Conservation (phyloP, 805 yeast species). For the Wickerhamomyces chaumierensis region DNA sequence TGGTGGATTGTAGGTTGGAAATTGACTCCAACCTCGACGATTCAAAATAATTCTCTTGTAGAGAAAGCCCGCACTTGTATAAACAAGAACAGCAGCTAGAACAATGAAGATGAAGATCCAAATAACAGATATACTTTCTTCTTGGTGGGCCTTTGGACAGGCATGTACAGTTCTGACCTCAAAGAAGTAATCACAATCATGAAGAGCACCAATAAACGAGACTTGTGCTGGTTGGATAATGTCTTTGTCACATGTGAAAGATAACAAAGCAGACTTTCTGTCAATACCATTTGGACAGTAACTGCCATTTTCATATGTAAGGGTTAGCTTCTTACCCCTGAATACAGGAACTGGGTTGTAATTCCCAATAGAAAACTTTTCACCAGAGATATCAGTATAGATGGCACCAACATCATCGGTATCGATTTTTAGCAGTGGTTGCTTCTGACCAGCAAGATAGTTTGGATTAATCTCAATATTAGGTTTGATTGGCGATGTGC, state of each 20-base stretch:
- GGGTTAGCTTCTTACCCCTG: slow-evolving; percentile 58
- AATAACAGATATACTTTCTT: slow-evolving; percentile 51
- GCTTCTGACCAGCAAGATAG: slow-evolving; percentile 6
- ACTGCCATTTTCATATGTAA: slow-evolving; percentile 64
- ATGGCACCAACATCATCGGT: slow-evolving; percentile 43
- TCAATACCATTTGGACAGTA: slow-evolving; percentile 44
- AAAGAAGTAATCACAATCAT: slow-evolving; percentile 75
- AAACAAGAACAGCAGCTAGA: slow-evolving; percentile 29
- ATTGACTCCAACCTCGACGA: slow-evolving; percentile 24
- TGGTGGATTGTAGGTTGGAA: slow-evolving; percentile 16
- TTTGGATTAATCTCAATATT: slow-evolving; percentile 18
- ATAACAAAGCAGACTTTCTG: slow-evolving; percentile 52
- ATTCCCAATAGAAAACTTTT: slow-evolving; percentile 48
- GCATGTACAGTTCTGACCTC: slow-evolving; percentile 81
- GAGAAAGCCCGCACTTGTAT: slow-evolving; percentile 30
- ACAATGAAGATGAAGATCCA: slow-evolving; percentile 51
- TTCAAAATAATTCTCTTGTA: slow-evolving; percentile 24
- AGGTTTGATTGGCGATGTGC: slow-evolving; percentile 40
- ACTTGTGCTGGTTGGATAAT: slow-evolving; percentile 53
- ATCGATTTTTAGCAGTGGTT: slow-evolving; percentile 15
- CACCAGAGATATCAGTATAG: slow-evolving; percentile 35
- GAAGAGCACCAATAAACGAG: slow-evolving; percentile 56
- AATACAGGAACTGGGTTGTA: slow-evolving; percentile 49
- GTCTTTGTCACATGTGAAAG: slow-evolving; percentile 74
- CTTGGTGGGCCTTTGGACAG: slow-evolving; percentile 67